A percentile compares a stretch with the other conserved stretches of the same genome.
Evolutionary conservation across 1,284 basidiomycete species (phyloP).

Genomic region (Cerioporus squamosus): DNA sequence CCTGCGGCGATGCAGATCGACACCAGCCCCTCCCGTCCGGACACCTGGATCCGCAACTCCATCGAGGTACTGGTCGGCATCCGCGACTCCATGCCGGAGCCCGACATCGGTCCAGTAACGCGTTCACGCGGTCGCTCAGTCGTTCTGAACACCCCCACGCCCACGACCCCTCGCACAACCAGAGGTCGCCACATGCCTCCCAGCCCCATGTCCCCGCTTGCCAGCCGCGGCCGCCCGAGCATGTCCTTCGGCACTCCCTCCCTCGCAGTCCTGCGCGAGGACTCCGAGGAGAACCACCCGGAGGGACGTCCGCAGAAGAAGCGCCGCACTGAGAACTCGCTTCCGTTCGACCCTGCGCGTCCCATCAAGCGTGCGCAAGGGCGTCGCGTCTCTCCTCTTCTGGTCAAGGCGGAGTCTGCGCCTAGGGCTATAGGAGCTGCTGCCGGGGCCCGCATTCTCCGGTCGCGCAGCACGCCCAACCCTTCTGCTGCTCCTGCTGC

Average conservation of each 20-base stretch:
- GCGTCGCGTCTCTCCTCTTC: constrained; percentile 20
- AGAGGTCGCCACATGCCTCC: background rate
- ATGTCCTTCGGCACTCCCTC: constrained; percentile 12
- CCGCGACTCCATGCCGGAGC: constrained; percentile 25
- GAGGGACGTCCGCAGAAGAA: constrained; percentile 19
- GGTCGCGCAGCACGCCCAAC: constrained; percentile 15
- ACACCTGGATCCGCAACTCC: constrained; percentile 45
- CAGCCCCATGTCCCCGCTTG: constrained; percentile 25
- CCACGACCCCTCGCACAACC: background rate
- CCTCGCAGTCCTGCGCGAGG: constrained; percentile 24
- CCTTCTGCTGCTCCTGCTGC: background rate
- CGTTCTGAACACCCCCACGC: background rate
- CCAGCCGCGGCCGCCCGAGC: constrained; percentile 14
- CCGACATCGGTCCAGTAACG: constrained; percentile 1
- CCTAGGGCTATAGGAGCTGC: background rate
- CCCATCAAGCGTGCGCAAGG: constrained; percentile 27
- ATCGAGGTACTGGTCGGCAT: constrained; percentile 60
- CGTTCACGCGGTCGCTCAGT: too few species aligned
- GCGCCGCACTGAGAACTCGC: constrained; percentile 14
- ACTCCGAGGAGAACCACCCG: constrained; percentile 10
- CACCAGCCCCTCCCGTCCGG: constrained; percentile 33
- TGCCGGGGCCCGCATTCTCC: constrained; percentile 8
- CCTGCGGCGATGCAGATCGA: constrained; percentile 51
- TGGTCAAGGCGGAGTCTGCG: constrained; percentile 3
- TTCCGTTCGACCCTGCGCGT: constrained; percentile 10